Percentiles rank a stretch among this genome's conserved stretches.
Conservation (phyloP, 2,329 filamentous ascomycete species). For the Trichoderma arundinaceum region DNA sequence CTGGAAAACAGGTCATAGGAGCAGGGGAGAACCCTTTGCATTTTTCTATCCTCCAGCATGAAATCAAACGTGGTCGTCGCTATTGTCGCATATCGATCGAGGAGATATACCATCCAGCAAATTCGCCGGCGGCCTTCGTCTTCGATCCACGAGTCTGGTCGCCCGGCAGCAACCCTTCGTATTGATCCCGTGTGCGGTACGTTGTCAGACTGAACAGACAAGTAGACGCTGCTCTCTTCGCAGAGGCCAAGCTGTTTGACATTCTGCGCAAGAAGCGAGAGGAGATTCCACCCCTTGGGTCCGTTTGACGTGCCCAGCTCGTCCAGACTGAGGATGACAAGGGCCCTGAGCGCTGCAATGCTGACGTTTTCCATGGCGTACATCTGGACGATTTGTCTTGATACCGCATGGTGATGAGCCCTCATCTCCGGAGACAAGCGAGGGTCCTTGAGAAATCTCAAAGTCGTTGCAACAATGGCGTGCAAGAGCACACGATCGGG, state of each 20-base stretch:
- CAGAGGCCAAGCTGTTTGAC: slow-evolving; percentile 49
- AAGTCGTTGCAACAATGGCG: slow-evolving; percentile 52
- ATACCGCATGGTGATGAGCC: slow-evolving; percentile 48
- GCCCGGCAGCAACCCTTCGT: slow-evolving; percentile 44
- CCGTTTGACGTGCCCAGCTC: slow-evolving; percentile 52
- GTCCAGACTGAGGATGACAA: slow-evolving; percentile 51
- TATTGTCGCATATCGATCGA: slow-evolving; percentile 52
- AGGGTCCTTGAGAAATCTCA: slow-evolving; percentile 50
- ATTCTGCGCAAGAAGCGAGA: slow-evolving; percentile 48
- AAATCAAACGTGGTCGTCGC: slow-evolving; percentile 51
- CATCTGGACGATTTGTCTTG: slow-evolving; percentile 48
- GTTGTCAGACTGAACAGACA: slow-evolving; percentile 44
- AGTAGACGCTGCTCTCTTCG: slow-evolving; percentile 48
- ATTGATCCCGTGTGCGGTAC: slow-evolving; percentile 45
- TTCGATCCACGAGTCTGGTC: slow-evolving; percentile 52
- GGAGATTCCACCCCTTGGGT: slow-evolving; percentile 50
- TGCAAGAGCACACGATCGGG: slow-evolving; percentile 50
- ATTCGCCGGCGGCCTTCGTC: slow-evolving; percentile 51
- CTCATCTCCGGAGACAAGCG: slow-evolving; percentile 47
- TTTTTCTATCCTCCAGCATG: slow-evolving; percentile 48
- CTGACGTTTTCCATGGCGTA: slow-evolving; percentile 52
- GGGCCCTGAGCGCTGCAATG: slow-evolving; percentile 47
- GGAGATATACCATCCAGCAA: slow-evolving; percentile 54
- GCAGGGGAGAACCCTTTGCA: slow-evolving; percentile 50
- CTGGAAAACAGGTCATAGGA: slow-evolving; percentile 53